phyloP scores from a whole-genome alignment of 768 basidiomycete species.

The Pholiota molesta region DNA sequence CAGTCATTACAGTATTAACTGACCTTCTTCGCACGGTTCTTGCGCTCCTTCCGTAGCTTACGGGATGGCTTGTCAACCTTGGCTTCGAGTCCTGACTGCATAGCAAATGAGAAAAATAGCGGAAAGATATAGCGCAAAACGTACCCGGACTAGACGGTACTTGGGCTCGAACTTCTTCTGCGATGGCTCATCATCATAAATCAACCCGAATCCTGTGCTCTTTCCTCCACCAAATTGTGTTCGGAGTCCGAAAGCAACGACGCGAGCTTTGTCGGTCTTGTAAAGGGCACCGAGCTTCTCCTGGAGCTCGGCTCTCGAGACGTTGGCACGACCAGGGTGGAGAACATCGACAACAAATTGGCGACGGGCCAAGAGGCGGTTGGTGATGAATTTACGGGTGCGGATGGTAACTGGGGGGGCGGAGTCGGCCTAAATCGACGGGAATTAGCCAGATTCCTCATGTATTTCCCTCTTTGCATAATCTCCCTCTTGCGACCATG shows the following conservation, averaged over 20 bases:
- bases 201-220: constrained; percentile 95
- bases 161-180: constrained; percentile 98
- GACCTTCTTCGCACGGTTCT: constrained; percentile 99
- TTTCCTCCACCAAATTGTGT: constrained; percentile 98
- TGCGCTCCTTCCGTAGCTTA: constrained; percentile 98
- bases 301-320: constrained; percentile 87
- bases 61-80: constrained; percentile 93
- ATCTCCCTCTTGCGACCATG: not conserved
- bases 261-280: constrained; percentile 89
- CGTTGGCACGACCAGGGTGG: constrained; percentile 94
- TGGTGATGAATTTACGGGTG: constrained; percentile 99
- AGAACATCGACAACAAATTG: constrained; percentile 96
- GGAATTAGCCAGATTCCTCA: constrained; percentile 7
- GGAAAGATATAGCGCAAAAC: constrained; percentile 33
- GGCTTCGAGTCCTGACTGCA: constrained; percentile 63
- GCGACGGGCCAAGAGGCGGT: constrained; percentile 93
- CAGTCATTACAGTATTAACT: not conserved
- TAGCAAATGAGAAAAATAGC: constrained; percentile 6
- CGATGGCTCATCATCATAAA: constrained; percentile 94
- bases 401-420: constrained; percentile 92
- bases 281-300: constrained; percentile 93
- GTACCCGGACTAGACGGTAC: constrained; percentile 90
- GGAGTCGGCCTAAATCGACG: constrained; percentile 62
- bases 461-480: not conserved
- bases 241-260: constrained; percentile 92